Conservation (phyloP, 2,329 filamentous ascomycete genomes). For the Fusarium sp. region DNA sequence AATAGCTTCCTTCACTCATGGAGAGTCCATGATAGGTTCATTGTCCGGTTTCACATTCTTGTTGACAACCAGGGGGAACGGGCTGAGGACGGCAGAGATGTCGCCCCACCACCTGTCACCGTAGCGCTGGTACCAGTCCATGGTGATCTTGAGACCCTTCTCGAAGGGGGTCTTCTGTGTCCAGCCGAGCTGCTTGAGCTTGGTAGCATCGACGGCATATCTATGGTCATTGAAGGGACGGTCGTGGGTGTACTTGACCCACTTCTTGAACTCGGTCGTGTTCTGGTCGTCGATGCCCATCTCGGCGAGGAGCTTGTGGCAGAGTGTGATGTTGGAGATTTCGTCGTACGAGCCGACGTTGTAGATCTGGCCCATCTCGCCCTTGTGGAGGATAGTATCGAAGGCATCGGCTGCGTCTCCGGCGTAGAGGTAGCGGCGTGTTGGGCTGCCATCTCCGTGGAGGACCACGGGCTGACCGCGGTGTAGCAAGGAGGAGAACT, state of each 20-base stretch:
- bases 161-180: conserved; percentile 73
- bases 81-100: neutral
- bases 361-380: conserved; percentile 80
- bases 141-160: conserved; percentile 65
- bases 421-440: conserved; percentile 81
- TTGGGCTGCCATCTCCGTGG: conserved; percentile 81
- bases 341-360: conserved; percentile 85
- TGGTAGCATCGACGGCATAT: conserved; percentile 78
- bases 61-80: conserved; percentile 1
- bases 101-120: neutral
- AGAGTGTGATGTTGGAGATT: conserved; percentile 79
- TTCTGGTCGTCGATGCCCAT: conserved; percentile 67
- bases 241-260: conserved; percentile 81
- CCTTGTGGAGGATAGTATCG: conserved; percentile 85
- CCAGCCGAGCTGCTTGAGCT: conserved; percentile 76
- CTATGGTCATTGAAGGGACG: conserved; percentile 82
- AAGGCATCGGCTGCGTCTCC: conserved; percentile 85
- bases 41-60: conserved; percentile 1
- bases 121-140: neutral
- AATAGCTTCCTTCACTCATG: neutral
- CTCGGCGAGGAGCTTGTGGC: conserved; percentile 71
- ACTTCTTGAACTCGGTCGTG: conserved; percentile 67
- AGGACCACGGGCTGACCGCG: conserved; percentile 75
- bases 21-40: neutral
- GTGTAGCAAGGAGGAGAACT: conserved; percentile 80